Base-by-base conservation (phyloP, 1,284 basidiomycete genomes). In the Trichosporon inkin region DNA sequence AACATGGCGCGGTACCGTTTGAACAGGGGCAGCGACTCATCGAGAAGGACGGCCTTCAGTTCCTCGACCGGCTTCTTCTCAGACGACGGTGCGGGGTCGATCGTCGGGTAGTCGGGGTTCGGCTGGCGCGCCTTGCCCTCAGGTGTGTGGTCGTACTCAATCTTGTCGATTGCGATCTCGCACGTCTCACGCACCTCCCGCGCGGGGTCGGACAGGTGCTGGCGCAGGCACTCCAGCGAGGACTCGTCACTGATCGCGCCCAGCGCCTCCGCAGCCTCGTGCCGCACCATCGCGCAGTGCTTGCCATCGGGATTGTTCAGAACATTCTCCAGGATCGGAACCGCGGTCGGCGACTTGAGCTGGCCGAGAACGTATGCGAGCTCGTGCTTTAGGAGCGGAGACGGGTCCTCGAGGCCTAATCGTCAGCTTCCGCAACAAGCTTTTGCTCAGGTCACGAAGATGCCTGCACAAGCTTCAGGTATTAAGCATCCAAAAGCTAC, bases 181-280 rank as follows among this genome's bases (percentile, higher is more conserved):
- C 94, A 98, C 0, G 96, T 99, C 81, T 99, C 96, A 40, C 93
- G 84, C 1, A 99, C 92, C 41, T 86, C 86, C 39, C 88, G 83
- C 64, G 92, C 85, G 5, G 84, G 73, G 79, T 95, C 90, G 62
- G 82, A 76, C 32, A 89, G 77, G 79, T 88, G 94, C 73, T 88
- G 82, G 62, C 82, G 80, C 41, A 99, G 82, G 34, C 93, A 75
- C 2, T 87, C 84, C 17, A 95, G 76, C 6, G 90, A 89, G 0
- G 79, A 70, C 3, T 82, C 74, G 19, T 85, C 82, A 8, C 89
- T 92, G 57, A 99, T 92, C 1, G 96, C 96, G 44, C 95, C 96
- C 82, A 99, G 88, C 3, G 96, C 95, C 80, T 99, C 96, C 17
- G 96, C 96, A 22, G 96, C 94, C 89, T 99, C 95, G 80, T 99